Base-by-base conservation (phyloP, 345 rosid species). In the Gossypium raimondii region DNA sequence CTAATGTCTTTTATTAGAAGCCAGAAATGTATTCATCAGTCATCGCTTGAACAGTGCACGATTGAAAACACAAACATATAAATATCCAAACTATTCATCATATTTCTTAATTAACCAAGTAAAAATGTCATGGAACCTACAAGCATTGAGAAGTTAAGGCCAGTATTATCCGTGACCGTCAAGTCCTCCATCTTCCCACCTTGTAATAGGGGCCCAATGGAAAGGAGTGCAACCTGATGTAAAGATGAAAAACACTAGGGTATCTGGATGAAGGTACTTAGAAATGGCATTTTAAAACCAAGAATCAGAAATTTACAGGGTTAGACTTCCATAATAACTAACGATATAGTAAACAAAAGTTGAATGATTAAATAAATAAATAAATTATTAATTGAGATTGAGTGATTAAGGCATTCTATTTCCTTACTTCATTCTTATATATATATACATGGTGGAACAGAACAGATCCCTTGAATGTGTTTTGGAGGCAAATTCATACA, bases 91-190 rank as follows among this genome's bases (percentile, higher is more conserved):
- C 67, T 3, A 53, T 44, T 50, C 38, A 77, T 62, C 74, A 76
- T 65, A 29, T 29, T 29, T 29, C 38, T 20, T 20, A 20, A 20
- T 29, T 44, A 78, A 77, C 72, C 76, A 81, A 81, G 73, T 50
- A 48, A 80, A 74, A 84, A 56, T 63, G 75, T 77, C 78, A 86
- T 76, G 78, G 80, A 78, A 91, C 98, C 80, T 89, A 96, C 99
- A 93, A 44, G 97, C 97, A 85, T 74, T 96, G 97, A 65, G 98
- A 85, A 79, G 99, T 98, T 96, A 79, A 92, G 93, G 77, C 98
- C 99, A 17, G 91, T 85, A 78, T 93, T 88, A 83, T 96, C 98
- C 43, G 93, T 88, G 79, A 90, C 89, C 77, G 87, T 81, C 79
- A 20, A 20, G 22, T 20, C 22, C 22, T 20, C 22, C 22, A 20